Evolutionary conservation across 306 rosid species (phyloP).

Genomic region (Castanea sativa): DNA sequence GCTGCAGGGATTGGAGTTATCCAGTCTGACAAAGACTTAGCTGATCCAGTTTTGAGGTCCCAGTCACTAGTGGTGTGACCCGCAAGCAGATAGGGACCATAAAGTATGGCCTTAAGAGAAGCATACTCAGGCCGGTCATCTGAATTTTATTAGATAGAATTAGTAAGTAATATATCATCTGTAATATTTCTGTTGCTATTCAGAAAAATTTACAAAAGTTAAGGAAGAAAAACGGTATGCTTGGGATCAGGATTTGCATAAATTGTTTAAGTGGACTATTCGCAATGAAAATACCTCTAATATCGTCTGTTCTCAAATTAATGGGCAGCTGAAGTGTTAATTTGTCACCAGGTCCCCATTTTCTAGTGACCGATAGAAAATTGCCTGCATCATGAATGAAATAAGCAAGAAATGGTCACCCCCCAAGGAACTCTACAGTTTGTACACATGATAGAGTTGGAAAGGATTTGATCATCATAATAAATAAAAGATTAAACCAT

Average conservation of each 20-base stretch:
- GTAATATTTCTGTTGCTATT: neutral
- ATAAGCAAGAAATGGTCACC: neutral
- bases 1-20: conserved; percentile 60
- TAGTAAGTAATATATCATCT: conserved; percentile 8
- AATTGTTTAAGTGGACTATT: neutral
- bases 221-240: neutral
- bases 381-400: conserved; percentile 43
- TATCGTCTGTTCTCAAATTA: conserved; percentile 57
- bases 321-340: conserved; percentile 68
- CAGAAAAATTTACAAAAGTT: neutral
- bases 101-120: conserved; percentile 68
- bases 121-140: conserved; percentile 70
- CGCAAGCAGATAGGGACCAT: conserved; percentile 75
- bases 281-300: conserved; percentile 51
- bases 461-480: neutral
- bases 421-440: neutral
- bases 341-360: conserved; percentile 63
- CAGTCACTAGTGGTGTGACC: conserved; percentile 54
- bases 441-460: neutral
- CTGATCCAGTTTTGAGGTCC: conserved; percentile 43
- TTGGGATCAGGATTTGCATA: neutral
- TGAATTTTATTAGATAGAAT: conserved; percentile 39
- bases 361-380: conserved; percentile 43
- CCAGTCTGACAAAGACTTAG: conserved; percentile 41
- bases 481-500: neutral